These are phyloP conservation scores for Penicillium sp. DNA, from an alignment of 2,329 filamentous ascomycete species.

Conservation along the genomic window DNA sequence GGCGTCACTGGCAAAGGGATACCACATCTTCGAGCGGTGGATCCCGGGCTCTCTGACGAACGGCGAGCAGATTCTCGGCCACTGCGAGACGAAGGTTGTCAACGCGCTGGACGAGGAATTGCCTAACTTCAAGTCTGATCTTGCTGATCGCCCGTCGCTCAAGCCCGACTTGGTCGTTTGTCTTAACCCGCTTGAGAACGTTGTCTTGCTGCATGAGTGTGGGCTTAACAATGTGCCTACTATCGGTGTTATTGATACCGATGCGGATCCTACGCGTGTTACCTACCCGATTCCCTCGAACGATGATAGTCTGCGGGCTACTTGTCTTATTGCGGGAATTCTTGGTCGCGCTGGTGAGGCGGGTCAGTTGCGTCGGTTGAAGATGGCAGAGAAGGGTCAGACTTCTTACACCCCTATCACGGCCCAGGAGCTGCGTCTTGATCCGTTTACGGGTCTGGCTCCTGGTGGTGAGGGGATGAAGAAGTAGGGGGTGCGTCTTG, in stretches of 20 bases:
- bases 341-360: constrained; percentile 79
- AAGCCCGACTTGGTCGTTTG: constrained; percentile 89
- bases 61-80: constrained; percentile 78
- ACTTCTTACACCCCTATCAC: constrained; percentile 54
- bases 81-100: constrained; percentile 69
- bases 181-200: constrained; percentile 90
- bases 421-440: constrained; percentile 23
- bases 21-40: constrained; percentile 91
- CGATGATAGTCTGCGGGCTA: constrained; percentile 86
- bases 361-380: constrained; percentile 67
- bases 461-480: constrained; percentile 14
- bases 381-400: constrained; percentile 59
- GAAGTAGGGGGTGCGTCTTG: background rate
- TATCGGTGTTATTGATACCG: constrained; percentile 91
- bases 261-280: constrained; percentile 87
- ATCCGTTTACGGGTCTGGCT: constrained; percentile 24
- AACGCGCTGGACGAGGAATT: constrained; percentile 68
- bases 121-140: constrained; percentile 63
- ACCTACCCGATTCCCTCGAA: constrained; percentile 97
- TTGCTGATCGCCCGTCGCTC: constrained; percentile 63
- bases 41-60: constrained; percentile 90
- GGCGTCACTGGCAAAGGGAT: constrained; percentile 72
- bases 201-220: constrained; percentile 86
- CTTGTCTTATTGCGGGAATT: constrained; percentile 78
- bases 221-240: constrained; percentile 84